phyloP scores from a whole-genome alignment of 805 yeast species.

The Peterozyma xylosa region DNA sequence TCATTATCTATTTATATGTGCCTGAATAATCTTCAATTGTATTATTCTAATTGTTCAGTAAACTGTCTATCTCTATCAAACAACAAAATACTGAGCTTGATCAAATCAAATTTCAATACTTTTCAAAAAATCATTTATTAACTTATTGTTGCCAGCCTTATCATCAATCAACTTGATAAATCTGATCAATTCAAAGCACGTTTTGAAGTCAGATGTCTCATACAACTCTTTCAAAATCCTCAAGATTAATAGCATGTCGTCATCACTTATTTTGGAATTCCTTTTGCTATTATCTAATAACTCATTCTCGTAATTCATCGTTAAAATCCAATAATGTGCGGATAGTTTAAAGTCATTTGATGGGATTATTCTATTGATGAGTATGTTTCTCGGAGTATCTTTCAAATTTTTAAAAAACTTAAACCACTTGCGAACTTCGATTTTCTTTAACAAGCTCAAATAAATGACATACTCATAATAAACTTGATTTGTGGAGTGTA shows the following conservation, averaged over 20 bases:
- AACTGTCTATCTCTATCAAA: too few relatives aligned
- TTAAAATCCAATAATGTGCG: conserved; percentile 44
- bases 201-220: conserved; percentile 35
- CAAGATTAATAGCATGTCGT: conserved; percentile 33
- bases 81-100: too few relatives aligned
- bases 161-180: conserved; percentile 42
- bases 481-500: neutral
- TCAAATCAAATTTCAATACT: neutral
- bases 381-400: conserved; percentile 35
- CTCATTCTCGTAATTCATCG: conserved; percentile 40
- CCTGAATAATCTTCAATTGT: too few relatives aligned
- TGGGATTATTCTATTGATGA: conserved; percentile 30
- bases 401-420: conserved; percentile 33
- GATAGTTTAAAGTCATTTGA: conserved; percentile 36
- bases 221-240: conserved; percentile 35
- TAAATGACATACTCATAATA: conserved; percentile 25
- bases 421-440: conserved; percentile 44
- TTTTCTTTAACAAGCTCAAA: conserved; percentile 45
- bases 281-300: conserved; percentile 16
- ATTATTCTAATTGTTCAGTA: too few relatives aligned
- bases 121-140: conserved; percentile 5
- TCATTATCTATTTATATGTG: too few relatives aligned
- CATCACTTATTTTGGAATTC: conserved; percentile 3
- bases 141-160: conserved; percentile 5
- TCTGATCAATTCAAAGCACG: conserved; percentile 47